Evolutionary conservation across 2,329 filamentous ascomycete genomes (phyloP).

Genomic region (Acrodontium crateriforme): DNA sequence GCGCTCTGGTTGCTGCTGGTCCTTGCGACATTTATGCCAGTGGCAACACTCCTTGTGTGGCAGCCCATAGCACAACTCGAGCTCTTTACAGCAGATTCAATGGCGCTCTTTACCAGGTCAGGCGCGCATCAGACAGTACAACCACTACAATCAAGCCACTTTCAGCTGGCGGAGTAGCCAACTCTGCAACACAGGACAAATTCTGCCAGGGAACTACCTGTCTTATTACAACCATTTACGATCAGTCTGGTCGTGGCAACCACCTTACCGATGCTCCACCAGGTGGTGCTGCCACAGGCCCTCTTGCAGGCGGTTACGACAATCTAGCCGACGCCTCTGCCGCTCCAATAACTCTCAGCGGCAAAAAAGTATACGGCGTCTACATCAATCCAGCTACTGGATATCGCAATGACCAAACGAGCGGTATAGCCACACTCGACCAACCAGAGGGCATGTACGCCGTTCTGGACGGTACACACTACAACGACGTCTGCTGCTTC

Average conservation of each 20-base stretch:
- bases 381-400: conserved; percentile 48
- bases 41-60: conserved; percentile 48
- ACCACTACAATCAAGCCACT: conserved; percentile 38
- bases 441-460: conserved; percentile 47
- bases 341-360: conserved; percentile 44
- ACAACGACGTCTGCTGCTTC: conserved; percentile 41
- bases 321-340: conserved; percentile 45
- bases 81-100: conserved; percentile 42
- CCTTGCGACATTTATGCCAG: conserved; percentile 49
- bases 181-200: conserved; percentile 43
- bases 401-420: conserved; percentile 45
- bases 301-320: conserved; percentile 43
- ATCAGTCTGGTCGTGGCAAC: conserved; percentile 49
- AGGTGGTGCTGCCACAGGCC: conserved; percentile 41
- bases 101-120: conserved; percentile 46
- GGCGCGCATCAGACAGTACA: conserved; percentile 38
- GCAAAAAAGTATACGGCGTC: conserved; percentile 49
- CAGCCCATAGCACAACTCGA: conserved; percentile 51
- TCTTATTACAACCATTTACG: conserved; percentile 48
- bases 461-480: conserved; percentile 46
- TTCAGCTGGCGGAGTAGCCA: conserved; percentile 47
- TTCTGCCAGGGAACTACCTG: conserved; percentile 50
- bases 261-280: conserved; percentile 48
- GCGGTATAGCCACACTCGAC: conserved; percentile 42
- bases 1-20: conserved; percentile 34